phyloP scores from a whole-genome alignment of 495 filamentous ascomycete genomes.

The Arthonia radiata region DNA sequence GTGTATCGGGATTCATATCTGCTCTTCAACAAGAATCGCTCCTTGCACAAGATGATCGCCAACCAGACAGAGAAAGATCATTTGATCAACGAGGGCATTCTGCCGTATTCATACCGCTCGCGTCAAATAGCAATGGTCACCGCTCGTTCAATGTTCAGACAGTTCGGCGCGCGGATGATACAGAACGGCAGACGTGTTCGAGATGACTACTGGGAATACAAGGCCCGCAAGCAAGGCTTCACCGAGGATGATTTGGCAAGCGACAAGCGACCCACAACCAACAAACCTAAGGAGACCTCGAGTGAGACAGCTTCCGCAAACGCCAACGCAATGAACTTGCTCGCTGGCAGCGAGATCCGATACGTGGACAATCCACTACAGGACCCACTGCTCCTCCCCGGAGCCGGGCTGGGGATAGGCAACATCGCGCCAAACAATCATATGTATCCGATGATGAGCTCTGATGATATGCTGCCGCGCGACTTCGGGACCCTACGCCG shows the following conservation, averaged over 20 bases:
- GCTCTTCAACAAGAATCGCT: conserved; percentile 97
- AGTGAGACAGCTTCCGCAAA: conserved; percentile 34
- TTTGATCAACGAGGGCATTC: conserved; percentile 75
- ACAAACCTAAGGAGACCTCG: conserved; percentile 74
- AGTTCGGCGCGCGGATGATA: conserved; percentile 93
- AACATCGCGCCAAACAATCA: conserved; percentile 52
- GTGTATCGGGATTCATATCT: conserved; percentile 94
- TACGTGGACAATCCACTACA: conserved; percentile 39
- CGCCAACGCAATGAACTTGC: conserved; percentile 22
- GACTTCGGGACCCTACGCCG: conserved; percentile 70
- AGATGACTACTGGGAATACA: conserved; percentile 97
- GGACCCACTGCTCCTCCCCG: conserved; percentile 20
- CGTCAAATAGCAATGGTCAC: conserved; percentile 97
- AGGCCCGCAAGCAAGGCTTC: conserved; percentile 91
- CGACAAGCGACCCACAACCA: conserved; percentile 82
- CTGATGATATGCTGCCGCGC: conserved; percentile 50
- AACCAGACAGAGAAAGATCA: conserved; percentile 92
- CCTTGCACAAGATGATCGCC: conserved; percentile 93
- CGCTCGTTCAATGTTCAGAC: conserved; percentile 95
- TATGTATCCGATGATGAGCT: conserved; percentile 55
- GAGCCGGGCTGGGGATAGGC: conserved; percentile 15
- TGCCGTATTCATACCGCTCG: conserved; percentile 94
- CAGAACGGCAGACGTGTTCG: conserved; percentile 70
- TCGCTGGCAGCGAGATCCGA: conserved; percentile 46
- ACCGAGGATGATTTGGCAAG: conserved; percentile 92